Evolutionary conservation across 2,329 filamentous ascomycete genomes (phyloP), one percentile per base, ranked within the genome.

Genomic region (Fusarium marasasianum): DNA sequence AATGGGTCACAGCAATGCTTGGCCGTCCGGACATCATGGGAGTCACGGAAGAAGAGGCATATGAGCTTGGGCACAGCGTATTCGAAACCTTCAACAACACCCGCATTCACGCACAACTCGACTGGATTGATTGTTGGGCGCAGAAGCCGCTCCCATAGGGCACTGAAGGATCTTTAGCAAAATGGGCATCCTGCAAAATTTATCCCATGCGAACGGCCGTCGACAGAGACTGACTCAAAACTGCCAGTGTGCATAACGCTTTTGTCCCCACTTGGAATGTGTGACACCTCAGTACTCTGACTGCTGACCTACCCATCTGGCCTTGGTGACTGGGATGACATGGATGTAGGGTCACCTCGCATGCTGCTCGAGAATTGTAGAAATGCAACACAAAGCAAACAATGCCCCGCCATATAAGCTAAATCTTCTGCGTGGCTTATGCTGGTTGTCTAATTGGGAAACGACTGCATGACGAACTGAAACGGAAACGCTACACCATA

Each of bases 61-160:
- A 79, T 12, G 72, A 71, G 43, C 69, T 84, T 51, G 78, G 77
- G 24, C 75, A 81, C 40, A 74, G 80, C 24, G 73, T 83, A 41
- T 76, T 80, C 31, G 77, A 78, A 40, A 77, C 80, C 10, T 75
- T 83, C 58, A 78, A 80, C 48, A 76, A 84, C 63, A 78, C 76
- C 33, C 69, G 71, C 45, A 76, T 83, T 18, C 82, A 82, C 62
- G 81, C 77, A 29, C 79, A 78, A 45, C 76, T 82, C 45, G 79
- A 80, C 59, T 84, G 81, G 81, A 72, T 80, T n/a, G 79, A 81
- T 44, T 78, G 82, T 51, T 84, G 82, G 80, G 83, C 80, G 6
- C 82, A 84, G 55, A 84, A 83, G 65, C 82, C 83, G 17, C 45
- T 70, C 47, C 65, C 66, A 62, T 77, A 75, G 45, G 31, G 31